Base-by-base conservation (phyloP, 306 rosid genomes). In the Pueraria montana region DNA sequence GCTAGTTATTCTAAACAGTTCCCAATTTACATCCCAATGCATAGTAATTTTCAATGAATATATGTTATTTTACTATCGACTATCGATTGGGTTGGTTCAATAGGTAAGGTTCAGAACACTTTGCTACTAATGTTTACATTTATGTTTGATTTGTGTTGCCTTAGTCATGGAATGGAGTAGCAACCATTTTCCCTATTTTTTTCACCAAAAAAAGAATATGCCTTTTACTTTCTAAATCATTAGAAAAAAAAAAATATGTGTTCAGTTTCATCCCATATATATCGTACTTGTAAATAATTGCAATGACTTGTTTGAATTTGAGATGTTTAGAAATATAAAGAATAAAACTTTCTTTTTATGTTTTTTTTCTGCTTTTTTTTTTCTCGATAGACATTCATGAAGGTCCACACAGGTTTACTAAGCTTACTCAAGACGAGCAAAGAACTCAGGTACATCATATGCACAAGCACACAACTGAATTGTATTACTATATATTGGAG, bases 371-470 rank as follows among this genome's bases (percentile, higher is more conserved):
- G 1, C 2, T 13, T 1, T 16, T 48, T 21, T 50, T 52, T 13
- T 24, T 32, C 48, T 63, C 11, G 74, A 66, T 79, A 92, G 97
- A 86, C 82, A 87, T 80, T 27, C 89, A 92, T 38, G 26, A 89
- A 4, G 98, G 98, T 77, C 95, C 98, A 14, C 91, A 92, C 74
- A 88, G 97, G 84, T 42, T 0, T 10, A 34, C 83, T 77, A 84
- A 18, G 5, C 94, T 94, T 27, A 86, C 36, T 63, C 32, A 71
- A 67, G 72, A 87, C 8, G 98, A 94, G 87, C 88, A 90, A 88
- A 88, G 38, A 78, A 90, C 97, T 43, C 97, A 94, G 91, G 97
- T 94, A 76, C 65, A 40, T 91, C 65, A 40, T 91, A 80, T 68
- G 45, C 56, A n/a, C 58, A 74, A 40, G 10, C 18, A 18, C 23